Conservation (phyloP, 441 rosid genomes). For the Biscutella auriculata region DNA sequence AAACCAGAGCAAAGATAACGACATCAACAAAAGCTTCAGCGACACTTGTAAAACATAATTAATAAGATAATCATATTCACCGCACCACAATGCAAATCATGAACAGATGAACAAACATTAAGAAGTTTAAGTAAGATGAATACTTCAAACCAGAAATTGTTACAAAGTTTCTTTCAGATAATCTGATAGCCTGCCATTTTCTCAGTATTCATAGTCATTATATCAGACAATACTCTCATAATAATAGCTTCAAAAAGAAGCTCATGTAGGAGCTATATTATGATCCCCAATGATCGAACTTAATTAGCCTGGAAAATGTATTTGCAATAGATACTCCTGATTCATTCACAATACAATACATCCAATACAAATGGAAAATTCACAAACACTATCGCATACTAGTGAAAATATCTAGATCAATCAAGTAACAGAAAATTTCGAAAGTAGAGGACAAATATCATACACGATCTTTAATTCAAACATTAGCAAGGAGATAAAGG, state of each 20-base stretch:
- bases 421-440: background rate
- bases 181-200: background rate
- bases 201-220: background rate
- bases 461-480: background rate
- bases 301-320: background rate
- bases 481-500: background rate
- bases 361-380: no score
- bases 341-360: background rate
- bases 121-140: background rate
- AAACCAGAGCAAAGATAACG: background rate
- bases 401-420: background rate
- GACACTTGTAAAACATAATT: background rate
- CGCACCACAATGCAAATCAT: background rate
- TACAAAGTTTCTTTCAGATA: background rate
- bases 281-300: constrained; percentile 1
- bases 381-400: background rate
- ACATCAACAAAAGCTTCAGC: background rate
- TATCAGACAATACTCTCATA: no score
- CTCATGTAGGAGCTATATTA: background rate
- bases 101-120: background rate
- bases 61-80: background rate
- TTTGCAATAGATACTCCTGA: background rate
- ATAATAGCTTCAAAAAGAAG: background rate
- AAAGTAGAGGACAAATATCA: background rate
- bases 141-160: background rate